A percentile compares a stretch with the other conserved stretches of the same genome.
Conservation (phyloP, 129 eudicot genomes). For the Flaveria brownii region DNA sequence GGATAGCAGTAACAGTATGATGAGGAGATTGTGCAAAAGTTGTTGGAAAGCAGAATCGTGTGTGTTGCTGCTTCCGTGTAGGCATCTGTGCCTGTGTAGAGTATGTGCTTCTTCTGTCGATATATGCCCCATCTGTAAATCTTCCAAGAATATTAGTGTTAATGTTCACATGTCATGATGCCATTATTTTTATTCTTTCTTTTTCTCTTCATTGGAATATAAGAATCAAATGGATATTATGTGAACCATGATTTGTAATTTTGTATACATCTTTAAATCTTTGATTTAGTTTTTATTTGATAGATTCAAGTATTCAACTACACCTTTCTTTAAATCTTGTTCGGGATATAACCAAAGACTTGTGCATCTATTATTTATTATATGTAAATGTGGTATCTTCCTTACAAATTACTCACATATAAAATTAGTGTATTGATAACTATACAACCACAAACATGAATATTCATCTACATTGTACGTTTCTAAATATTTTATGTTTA, state of each 20-base stretch:
- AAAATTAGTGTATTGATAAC: too few species aligned
- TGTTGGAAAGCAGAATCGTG: conserved; percentile 63
- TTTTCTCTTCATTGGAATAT: background rate
- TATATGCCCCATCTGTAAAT: conserved; percentile 66
- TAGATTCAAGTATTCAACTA: too few species aligned
- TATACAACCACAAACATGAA: too few species aligned
- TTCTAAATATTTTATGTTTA: too few species aligned
- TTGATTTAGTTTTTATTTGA: background rate
- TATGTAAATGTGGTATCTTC: too few species aligned
- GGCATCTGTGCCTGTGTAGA: conserved; percentile 72
- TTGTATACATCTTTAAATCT: background rate
- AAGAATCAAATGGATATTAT: background rate
- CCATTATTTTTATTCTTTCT: background rate
- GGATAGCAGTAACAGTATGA: background rate
- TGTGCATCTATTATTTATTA: too few species aligned
- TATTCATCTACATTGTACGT: too few species aligned
- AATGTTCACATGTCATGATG: conserved; percentile 59
- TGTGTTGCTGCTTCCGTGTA: conserved; percentile 75
- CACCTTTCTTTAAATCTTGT: too few species aligned
- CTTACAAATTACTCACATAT: too few species aligned
- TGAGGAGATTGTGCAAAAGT: conserved; percentile 44
- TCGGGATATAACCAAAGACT: too few species aligned
- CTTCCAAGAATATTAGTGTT: conserved; percentile 51
- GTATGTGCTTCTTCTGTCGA: conserved; percentile 54
- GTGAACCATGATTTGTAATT: background rate